Evolutionary conservation across 1,284 basidiomycete genomes (phyloP), one percentile per base, ranked within the genome.

Genomic region (Ganoderma lucidum): DNA sequence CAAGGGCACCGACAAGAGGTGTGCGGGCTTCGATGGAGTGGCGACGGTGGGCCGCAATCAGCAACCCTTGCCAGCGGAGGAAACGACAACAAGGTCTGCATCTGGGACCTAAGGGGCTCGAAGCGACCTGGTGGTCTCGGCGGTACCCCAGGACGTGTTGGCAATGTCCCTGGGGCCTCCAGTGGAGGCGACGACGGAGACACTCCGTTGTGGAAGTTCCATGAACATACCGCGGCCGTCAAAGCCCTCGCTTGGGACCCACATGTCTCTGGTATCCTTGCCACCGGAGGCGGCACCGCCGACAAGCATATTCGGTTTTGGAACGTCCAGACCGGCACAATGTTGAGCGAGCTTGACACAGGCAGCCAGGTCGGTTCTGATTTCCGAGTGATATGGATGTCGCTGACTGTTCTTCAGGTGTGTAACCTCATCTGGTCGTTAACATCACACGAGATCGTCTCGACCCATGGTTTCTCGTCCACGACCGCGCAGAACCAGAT

Each of bases 181-280:
- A 77, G 74, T 41, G 80, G 78, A 19, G 82, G 85, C n/a, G 88
- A 86, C 32, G 76, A 80, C 0, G 86, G 86, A 4, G 84, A 87
- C 44, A 81, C 87, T 35, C 97, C 97, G 1, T 82, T 98, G 17
- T 96, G 93, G 89, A 94, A 96, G 77, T 99, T 99, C 80, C 95
- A 96, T 67, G 95, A 99, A 73, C 98, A 99, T 78, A 94, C 93
- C 2, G 97, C 98, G 0, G 97, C 97, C 0, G 96, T 99, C 71
- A 99, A 99, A 79, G 97, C 98, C 2, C 92, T 99, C 23, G 96
- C 96, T 1, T 99, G 98, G 97, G 96, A 95, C 78, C 97, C 97
- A 4, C 98, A 99, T 80, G 89, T 98, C 69, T 86, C 93, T 23
- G 96, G 96, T 1, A 87, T 99, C 1, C 83, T 99, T 30, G 98